Percentiles rank a stretch among this genome's conserved stretches.
phyloP scores from a whole-genome alignment of 352 stramenopile species.

The Phytophthora rubi region DNA sequence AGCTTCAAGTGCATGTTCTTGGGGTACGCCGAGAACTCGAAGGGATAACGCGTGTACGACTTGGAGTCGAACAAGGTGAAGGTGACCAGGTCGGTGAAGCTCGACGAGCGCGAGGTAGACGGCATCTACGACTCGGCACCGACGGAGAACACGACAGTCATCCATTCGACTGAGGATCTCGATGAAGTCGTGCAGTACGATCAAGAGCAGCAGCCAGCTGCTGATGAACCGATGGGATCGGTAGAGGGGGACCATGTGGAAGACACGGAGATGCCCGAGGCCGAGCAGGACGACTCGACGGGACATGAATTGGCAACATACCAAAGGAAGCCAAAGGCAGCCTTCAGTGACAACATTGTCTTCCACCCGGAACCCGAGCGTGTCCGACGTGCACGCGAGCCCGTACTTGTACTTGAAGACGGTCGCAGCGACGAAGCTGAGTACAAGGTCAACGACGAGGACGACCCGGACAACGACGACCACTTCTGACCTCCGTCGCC shows the following conservation, averaged over 20 bases:
- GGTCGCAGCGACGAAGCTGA: not conserved
- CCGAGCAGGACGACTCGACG: not conserved
- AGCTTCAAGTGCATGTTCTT: too few species aligned
- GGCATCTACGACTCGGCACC: too few species aligned
- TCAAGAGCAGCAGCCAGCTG: not conserved
- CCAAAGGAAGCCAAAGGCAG: not conserved
- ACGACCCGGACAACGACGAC: constrained; percentile 8
- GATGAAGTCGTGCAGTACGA: constrained; percentile 7
- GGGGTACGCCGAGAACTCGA: too few species aligned
- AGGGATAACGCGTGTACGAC: too few species aligned
- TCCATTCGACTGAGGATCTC: constrained; percentile 4
- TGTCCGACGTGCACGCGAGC: not conserved
- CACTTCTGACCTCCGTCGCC: constrained; percentile 3
- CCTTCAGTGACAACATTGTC: constrained; percentile 2
- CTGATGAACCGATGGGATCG: not conserved
- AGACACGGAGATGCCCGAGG: constrained; percentile 9
- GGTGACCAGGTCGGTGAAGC: too few species aligned
- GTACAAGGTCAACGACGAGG: not conserved
- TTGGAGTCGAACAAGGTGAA: too few species aligned
- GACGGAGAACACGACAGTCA: not conserved
- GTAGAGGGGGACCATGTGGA: not conserved
- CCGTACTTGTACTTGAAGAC: constrained; percentile 1
- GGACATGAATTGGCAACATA: constrained; percentile 5
- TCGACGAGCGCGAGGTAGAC: too few species aligned
- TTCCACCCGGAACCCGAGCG: not conserved